These are phyloP conservation scores for Arctium lappa DNA, from an alignment of 129 eudicot genomes.

Conservation along the genomic window DNA sequence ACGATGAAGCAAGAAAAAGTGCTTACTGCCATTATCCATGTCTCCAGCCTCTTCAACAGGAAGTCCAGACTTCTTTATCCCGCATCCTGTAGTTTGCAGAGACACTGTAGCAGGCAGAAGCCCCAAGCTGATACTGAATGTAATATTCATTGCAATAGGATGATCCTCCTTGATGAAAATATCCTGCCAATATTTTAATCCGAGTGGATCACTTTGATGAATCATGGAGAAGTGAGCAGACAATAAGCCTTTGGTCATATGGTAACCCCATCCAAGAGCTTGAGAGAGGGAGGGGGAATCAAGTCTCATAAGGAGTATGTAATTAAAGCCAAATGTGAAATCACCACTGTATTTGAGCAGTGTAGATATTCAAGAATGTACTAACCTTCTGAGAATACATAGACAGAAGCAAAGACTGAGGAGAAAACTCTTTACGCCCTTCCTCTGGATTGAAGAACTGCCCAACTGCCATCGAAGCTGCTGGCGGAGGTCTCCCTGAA, in stretches of 20 bases:
- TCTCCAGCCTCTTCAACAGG: slow-evolving; percentile 74
- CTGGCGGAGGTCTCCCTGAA: slow-evolving; percentile 99
- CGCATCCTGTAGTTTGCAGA: slow-evolving; percentile 79
- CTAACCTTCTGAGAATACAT: slow-evolving; percentile 54
- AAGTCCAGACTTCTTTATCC: slow-evolving; percentile 74
- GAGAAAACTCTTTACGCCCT: slow-evolving; percentile 51
- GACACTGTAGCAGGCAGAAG: slow-evolving; percentile 76
- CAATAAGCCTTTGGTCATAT: background rate
- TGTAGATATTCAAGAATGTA: slow-evolving; percentile 14
- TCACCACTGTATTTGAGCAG: background rate
- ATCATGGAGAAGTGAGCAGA: slow-evolving; percentile 3
- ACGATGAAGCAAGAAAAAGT: slow-evolving; percentile 6
- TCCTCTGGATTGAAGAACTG: slow-evolving; percentile 84
- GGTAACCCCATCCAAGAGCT: background rate
- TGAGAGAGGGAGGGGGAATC: background rate
- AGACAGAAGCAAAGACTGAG: slow-evolving; percentile 58
- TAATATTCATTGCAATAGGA: slow-evolving; percentile 73
- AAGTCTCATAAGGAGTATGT: background rate
- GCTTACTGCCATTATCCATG: slow-evolving; percentile 61
- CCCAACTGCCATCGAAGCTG: slow-evolving; percentile 99
- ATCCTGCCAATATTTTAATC: slow-evolving; percentile 50
- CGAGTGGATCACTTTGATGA: slow-evolving; percentile 7
- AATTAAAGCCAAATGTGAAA: background rate
- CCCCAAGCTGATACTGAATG: slow-evolving; percentile 74
- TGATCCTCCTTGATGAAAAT: slow-evolving; percentile 75